These are phyloP conservation scores for Chaetothyriales sp. DNA, from an alignment of 2,329 filamentous ascomycete genomes.

Conservation along the genomic window DNA sequence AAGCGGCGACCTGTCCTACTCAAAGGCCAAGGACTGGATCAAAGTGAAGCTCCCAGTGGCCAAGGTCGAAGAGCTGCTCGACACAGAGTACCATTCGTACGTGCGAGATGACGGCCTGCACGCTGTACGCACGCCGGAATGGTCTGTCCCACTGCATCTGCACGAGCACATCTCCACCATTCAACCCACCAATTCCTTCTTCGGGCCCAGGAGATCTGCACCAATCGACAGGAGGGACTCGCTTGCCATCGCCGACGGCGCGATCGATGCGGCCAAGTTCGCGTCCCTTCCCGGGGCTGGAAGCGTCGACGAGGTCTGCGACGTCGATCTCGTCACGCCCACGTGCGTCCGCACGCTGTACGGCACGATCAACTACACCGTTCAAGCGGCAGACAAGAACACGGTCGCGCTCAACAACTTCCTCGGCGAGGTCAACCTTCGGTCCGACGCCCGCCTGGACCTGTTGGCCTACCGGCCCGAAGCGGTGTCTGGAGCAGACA, in stretches of 20 bases:
- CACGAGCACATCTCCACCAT: slow-evolving; percentile 47
- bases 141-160: slow-evolving; percentile 45
- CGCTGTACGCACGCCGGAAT: slow-evolving; percentile 40
- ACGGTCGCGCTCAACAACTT: slow-evolving; percentile 36
- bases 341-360: slow-evolving; percentile 43
- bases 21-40: slow-evolving; percentile 45
- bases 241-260: background rate
- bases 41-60: slow-evolving; percentile 39
- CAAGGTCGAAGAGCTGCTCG: slow-evolving; percentile 39
- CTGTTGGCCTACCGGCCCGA: slow-evolving; percentile 27
- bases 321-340: slow-evolving; percentile 39
- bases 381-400: slow-evolving; percentile 30
- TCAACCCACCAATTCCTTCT: slow-evolving; percentile 49
- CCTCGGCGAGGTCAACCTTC: slow-evolving; percentile 35
- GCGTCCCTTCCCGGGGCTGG: background rate
- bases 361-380: slow-evolving; percentile 40
- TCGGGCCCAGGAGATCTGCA: slow-evolving; percentile 22
- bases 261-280: background rate
- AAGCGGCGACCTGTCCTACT: slow-evolving; percentile 30
- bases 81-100: slow-evolving; percentile 41
- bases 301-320: slow-evolving; percentile 32
- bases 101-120: slow-evolving; percentile 39
- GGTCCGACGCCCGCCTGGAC: slow-evolving; percentile 28
- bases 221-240: background rate
- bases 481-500: slow-evolving; percentile 22